Evolutionary conservation across 441 rosid species (phyloP), one percentile per base, ranked within the genome.

Genomic region (Lepidium campestre): DNA sequence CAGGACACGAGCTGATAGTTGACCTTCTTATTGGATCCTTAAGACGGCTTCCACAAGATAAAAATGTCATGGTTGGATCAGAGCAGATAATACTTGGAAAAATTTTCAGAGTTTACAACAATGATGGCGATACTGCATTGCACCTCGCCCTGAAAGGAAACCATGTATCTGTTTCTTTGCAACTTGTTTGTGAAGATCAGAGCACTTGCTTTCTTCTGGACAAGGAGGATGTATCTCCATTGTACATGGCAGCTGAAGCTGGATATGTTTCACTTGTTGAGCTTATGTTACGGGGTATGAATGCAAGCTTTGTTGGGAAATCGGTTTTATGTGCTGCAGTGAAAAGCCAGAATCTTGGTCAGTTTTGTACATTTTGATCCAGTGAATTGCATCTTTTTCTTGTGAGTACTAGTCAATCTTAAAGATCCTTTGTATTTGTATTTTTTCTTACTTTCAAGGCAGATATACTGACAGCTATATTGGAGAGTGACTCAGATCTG

Each of bases 341-440:
- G 8, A 61, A 14, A 19, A 61, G 54, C 44, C 4, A 61, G 54
- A 45, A 61, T 45, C 66, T 61, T n/a, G 59, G 59, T 54, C 3
- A 34, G 42, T 54, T 18, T 5, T 34, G 15, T 52, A 29, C 32
- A 29, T 29, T 29, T 6, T 29, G 8, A 29, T 29, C 32, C 32
- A 29, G 32, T 52, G 7, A 78, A 54, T 25, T 62, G 76, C 14
- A 75, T 82, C 54, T 76, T 74, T 44, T 36, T 0, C 1, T 29
- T 29, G 2, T 29, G 32, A 2, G n/a, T n/a, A n/a, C n/a, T n/a
- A 29, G 32, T 29, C 8, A 29, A 29, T 29, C 8, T 29, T 29
- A 29, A 29, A 29, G 9, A 57, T 10, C 20, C 22, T 29, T 17
- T 54, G 42, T 34, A 17, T 34, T 18, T 7, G n/a, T 14, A 8